Evolutionary conservation across 768 basidiomycete species (phyloP), one percentile per base, ranked within the genome.

Genomic region (Galerina sulciceps): DNA sequence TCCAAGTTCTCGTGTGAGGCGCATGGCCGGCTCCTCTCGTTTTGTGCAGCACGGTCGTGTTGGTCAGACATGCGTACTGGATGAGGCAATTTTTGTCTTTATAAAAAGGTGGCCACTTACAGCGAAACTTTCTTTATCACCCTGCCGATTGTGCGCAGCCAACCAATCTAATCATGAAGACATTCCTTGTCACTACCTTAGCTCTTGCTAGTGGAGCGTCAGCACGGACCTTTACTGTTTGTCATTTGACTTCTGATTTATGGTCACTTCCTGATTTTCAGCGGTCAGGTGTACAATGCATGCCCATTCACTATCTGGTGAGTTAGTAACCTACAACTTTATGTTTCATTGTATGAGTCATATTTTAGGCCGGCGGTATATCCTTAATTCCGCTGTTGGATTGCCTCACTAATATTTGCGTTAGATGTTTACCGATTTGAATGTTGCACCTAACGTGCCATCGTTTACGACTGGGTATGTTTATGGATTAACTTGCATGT

Each of bases 291-390:
- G 14, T 78, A 80, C 67, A 89, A 88, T 69, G 79, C 72, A 8
- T 88, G 87, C 66, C 79, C 85, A 0, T 89, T 86, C 73, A 88
- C 86, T 0, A 78, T 88, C 58, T 88, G 87, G 87, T 86, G 59
- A 54, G 77, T 57, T 50, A 31, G 26, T 8, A 8, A 8, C 26
- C 26, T 31, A 31, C 8, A 1, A 4, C 26, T 31, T 5, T 15
- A n/a, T 43, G 44, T 15, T 50, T 15, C 36, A 20, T n/a, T 34
- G n/a, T 10, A 26, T 22, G n/a, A 8, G 22, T 41, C 31, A 42
- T 34, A 57, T 11, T 36, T 31, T 41, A 79, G 75, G 77, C 76
- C 77, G 15, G 76, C 76, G 43, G 76, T 74, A 69, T 51, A 58
- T 34, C 38, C 15, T 26, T 41, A n/a, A 42, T 15, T 44, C 41